Evolutionary conservation across 2,329 filamentous ascomycete species (phyloP).

Genomic region (Calycina herbarum): DNA sequence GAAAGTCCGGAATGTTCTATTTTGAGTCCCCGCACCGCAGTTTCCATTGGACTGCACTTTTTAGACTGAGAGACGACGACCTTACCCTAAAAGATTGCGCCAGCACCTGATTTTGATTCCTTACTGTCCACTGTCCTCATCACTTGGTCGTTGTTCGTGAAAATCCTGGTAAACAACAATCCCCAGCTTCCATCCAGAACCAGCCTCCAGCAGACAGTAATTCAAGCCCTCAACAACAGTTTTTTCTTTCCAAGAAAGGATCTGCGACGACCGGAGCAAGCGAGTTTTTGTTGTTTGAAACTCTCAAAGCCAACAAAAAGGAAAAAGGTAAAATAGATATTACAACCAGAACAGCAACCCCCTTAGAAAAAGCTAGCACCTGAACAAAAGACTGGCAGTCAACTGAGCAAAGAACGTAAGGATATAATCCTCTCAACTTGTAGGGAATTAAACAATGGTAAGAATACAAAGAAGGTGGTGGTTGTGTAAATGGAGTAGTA

Average conservation of each 20-base stretch:
- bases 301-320: background rate
- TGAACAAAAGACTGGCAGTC: no score
- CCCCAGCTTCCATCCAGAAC: background rate
- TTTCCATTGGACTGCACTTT: background rate
- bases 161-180: background rate
- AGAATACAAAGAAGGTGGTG: slow-evolving; percentile 4
- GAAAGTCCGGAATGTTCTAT: background rate
- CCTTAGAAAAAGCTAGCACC: background rate
- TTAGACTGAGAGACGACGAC: no score
- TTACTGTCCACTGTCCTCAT: no score
- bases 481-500: background rate
- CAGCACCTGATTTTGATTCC: no score
- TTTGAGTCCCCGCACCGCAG: background rate
- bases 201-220: background rate
- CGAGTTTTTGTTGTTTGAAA: background rate
- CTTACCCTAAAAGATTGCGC: no score
- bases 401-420: background rate
- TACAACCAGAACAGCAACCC: background rate
- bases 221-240: background rate
- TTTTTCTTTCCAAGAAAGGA: background rate
- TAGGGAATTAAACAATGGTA: background rate
- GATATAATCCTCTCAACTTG: background rate
- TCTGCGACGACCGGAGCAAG: background rate
- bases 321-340: background rate
- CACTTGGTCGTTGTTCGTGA: background rate